Percentiles rank a stretch among this genome's conserved stretches.
These are phyloP conservation scores for Neodidymelliopsis sp. DNA, from an alignment of 2,329 filamentous ascomycete species.

Conservation along the genomic window DNA sequence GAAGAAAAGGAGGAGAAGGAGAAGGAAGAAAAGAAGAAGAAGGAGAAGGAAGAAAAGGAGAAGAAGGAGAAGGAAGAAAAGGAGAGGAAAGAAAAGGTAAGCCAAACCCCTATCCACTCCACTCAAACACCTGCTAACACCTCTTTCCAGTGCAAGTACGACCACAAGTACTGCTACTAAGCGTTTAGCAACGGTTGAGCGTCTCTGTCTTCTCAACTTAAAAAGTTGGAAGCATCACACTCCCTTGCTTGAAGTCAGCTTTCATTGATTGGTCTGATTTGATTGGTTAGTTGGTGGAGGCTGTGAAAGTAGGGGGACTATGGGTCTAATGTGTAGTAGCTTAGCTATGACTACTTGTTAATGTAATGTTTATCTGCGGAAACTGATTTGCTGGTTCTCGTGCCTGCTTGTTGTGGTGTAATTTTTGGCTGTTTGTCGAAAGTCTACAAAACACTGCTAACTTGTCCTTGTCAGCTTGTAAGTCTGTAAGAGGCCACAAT, in stretches of 20 bases:
- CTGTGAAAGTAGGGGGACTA: too few relatives aligned
- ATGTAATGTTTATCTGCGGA: too few relatives aligned
- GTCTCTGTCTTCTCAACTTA: background rate
- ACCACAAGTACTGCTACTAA: background rate
- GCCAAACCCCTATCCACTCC: background rate
- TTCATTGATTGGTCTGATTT: background rate
- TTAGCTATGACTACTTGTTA: too few relatives aligned
- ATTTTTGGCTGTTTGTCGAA: too few relatives aligned
- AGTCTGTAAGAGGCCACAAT: too few relatives aligned
- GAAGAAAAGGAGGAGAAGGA: background rate
- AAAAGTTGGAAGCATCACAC: background rate
- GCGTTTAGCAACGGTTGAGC: background rate
- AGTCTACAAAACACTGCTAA: too few relatives aligned
- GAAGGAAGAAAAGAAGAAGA: background rate
- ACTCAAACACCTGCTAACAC: background rate
- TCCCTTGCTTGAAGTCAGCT: slow-evolving; percentile 1
- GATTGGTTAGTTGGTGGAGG: too few relatives aligned
- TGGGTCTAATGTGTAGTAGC: too few relatives aligned
- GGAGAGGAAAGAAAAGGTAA: background rate
- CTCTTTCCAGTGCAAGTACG: background rate
- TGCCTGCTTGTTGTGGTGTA: too few relatives aligned
- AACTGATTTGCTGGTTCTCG: too few relatives aligned
- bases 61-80: background rate
- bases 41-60: background rate
- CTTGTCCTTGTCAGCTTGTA: too few relatives aligned